Conservation (phyloP, 768 basidiomycete genomes). For the Tubosaeta sp. region DNA sequence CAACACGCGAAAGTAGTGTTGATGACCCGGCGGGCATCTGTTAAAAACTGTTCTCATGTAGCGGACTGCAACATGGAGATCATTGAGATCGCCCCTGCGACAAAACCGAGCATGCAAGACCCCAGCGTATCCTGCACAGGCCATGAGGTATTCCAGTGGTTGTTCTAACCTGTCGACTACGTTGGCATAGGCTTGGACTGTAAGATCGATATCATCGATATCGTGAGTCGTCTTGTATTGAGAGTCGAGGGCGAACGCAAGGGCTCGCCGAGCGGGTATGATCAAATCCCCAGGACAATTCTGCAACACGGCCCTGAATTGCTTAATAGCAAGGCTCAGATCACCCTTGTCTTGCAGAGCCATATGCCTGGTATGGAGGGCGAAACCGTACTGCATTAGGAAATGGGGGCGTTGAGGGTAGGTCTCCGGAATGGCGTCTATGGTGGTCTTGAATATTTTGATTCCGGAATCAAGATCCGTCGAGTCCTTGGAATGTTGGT, state of each 20-base stretch:
- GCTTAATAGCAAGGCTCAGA: conserved; percentile 16
- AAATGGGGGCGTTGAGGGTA: conserved; percentile 12
- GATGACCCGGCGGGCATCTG: conserved; percentile 5
- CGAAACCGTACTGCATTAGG: conserved; percentile 18
- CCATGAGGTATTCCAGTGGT: conserved; percentile 4
- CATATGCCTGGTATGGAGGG: conserved; percentile 14
- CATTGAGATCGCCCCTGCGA: conserved; percentile 8
- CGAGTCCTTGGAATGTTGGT: conserved; percentile 7
- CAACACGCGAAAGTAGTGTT: background rate
- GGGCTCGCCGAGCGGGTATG: conserved; percentile 1
- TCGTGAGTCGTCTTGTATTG: conserved; percentile 9
- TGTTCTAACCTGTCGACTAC: conserved; percentile 7
- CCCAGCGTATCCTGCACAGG: conserved; percentile 5
- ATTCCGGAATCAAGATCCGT: conserved; percentile 16
- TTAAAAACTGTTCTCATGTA: conserved; percentile 7
- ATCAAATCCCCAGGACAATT: conserved; percentile 5
- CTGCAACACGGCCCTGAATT: conserved; percentile 4
- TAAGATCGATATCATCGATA: conserved; percentile 13
- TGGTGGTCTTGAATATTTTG: background rate
- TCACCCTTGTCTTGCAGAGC: conserved; percentile 12
- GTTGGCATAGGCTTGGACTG: conserved; percentile 6
- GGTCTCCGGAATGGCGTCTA: background rate
- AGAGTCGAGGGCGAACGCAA: conserved; percentile 8
- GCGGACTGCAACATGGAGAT: conserved; percentile 11
- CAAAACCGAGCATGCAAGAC: conserved; percentile 4